Conservation (phyloP, 2,329 filamentous ascomycete genomes). For the Hansfordia pulvinata region DNA sequence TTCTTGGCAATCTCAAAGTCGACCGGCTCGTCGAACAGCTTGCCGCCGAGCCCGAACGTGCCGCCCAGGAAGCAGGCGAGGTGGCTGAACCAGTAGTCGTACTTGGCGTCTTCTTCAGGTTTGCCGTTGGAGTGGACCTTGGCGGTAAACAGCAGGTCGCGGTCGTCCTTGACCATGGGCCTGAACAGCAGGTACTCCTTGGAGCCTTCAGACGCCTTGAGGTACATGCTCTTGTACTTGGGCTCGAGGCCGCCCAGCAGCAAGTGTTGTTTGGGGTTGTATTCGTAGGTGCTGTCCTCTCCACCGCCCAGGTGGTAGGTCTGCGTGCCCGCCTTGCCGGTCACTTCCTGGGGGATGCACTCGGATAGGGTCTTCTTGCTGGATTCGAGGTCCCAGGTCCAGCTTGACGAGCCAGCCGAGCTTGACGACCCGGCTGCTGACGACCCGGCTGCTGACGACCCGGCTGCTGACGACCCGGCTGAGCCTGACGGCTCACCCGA, state of each 20-base stretch:
- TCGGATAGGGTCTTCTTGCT: too few species aligned
- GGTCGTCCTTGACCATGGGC: constrained; percentile 55
- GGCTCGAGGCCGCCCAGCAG: constrained; percentile 61
- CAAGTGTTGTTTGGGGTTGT: constrained; percentile 59
- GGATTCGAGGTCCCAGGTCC: too few species aligned
- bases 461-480: constrained; percentile 16
- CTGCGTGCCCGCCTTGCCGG: constrained; percentile 28
- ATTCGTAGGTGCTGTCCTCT: constrained; percentile 60
- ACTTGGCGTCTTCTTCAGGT: constrained; percentile 21
- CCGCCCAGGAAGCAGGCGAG: constrained; percentile 57
- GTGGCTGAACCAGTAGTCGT: constrained; percentile 48
- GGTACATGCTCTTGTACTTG: constrained; percentile 63
- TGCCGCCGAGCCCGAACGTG: constrained; percentile 54
- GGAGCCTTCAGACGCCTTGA: constrained; percentile 50
- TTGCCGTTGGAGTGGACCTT: constrained; percentile 36
- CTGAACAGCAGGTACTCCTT: constrained; percentile 65
- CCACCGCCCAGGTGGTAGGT: constrained; percentile 48
- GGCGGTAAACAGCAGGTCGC: constrained; percentile 63
- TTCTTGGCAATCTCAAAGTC: constrained; percentile 51
- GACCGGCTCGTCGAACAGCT: constrained; percentile 42
- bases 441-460: too few species aligned
- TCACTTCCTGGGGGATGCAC: constrained; percentile 48
- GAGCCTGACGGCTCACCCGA: constrained; percentile 2
- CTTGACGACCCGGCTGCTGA: too few species aligned
- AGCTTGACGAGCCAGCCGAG: too few species aligned